Percentiles rank a stretch among this genome's conserved stretches.
Conservation (phyloP, 805 yeast genomes). For the Saccharomycopsis javanensis region DNA sequence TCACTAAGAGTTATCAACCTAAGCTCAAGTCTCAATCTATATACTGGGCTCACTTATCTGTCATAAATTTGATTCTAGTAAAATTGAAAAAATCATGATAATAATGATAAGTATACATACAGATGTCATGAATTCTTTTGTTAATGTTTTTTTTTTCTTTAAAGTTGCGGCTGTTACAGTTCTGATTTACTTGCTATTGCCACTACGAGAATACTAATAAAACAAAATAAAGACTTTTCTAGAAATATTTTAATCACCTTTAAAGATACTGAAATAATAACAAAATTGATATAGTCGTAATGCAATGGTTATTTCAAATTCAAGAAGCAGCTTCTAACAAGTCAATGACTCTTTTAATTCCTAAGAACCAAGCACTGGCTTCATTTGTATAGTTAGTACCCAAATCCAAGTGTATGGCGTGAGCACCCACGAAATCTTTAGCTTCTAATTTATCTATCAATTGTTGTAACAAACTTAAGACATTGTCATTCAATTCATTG, state of each 20-base stretch:
- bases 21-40: too few relatives aligned
- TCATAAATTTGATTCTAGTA: too few relatives aligned
- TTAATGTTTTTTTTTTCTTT: too few relatives aligned
- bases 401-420: constrained; percentile 44
- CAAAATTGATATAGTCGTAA: background rate
- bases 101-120: too few relatives aligned
- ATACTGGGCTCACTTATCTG: too few relatives aligned
- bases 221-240: background rate
- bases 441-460: constrained; percentile 41
- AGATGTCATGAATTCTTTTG: too few relatives aligned
- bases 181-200: too few relatives aligned
- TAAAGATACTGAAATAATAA: background rate
- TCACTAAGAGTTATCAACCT: too few relatives aligned
- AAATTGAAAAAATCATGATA: too few relatives aligned
- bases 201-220: too few relatives aligned
- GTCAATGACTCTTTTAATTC: constrained; percentile 77
- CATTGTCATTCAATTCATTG: constrained; percentile 50
- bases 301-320: background rate
- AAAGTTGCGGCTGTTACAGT: too few relatives aligned
- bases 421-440: constrained; percentile 53
- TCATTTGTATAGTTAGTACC: constrained; percentile 58
- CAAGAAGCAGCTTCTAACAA: constrained; percentile 44
- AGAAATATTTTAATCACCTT: too few relatives aligned
- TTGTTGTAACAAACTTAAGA: constrained; percentile 42
- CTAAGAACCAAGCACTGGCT: constrained; percentile 87